Conservation (phyloP, 805 yeast genomes). For the Candida gorgasii region DNA sequence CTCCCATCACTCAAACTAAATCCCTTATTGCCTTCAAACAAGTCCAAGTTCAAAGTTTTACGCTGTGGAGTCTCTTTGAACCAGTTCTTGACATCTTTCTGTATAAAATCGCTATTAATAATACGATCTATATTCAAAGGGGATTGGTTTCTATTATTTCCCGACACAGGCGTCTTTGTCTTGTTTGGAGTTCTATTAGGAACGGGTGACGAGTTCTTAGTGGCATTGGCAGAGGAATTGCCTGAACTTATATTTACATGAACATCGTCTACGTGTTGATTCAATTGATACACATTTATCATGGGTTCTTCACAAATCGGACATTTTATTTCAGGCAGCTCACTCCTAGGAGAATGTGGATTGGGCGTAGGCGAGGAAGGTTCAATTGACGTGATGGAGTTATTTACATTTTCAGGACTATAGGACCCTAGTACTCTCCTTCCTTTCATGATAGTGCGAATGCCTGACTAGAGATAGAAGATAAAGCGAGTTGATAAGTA, state of each 20-base stretch:
- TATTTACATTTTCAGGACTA: slow-evolving; percentile 17
- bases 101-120: slow-evolving; percentile 22
- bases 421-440: slow-evolving; percentile 26
- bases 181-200: too few species aligned
- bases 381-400: slow-evolving; percentile 6
- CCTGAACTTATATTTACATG: slow-evolving; percentile 43
- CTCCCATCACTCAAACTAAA: slow-evolving; percentile 31
- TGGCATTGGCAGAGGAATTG: not conserved
- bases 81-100: slow-evolving; percentile 45
- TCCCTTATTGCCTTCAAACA: slow-evolving; percentile 46
- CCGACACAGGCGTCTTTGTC: not conserved
- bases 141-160: not conserved
- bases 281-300: slow-evolving; percentile 55
- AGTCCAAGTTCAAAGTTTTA: slow-evolving; percentile 47
- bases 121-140: slow-evolving; percentile 10
- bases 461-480: too few species aligned
- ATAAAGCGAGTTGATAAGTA: too few species aligned
- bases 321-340: slow-evolving; percentile 35
- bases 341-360: too few species aligned
- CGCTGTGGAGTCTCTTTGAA: slow-evolving; percentile 26
- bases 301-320: slow-evolving; percentile 70
- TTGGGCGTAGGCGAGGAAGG: not conserved
- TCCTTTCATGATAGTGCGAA: slow-evolving; percentile 7
- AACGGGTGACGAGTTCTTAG: too few species aligned
- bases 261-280: slow-evolving; percentile 69